Evolutionary conservation across 441 rosid species (phyloP).

Genomic region (Metrosideros polymorpha): DNA sequence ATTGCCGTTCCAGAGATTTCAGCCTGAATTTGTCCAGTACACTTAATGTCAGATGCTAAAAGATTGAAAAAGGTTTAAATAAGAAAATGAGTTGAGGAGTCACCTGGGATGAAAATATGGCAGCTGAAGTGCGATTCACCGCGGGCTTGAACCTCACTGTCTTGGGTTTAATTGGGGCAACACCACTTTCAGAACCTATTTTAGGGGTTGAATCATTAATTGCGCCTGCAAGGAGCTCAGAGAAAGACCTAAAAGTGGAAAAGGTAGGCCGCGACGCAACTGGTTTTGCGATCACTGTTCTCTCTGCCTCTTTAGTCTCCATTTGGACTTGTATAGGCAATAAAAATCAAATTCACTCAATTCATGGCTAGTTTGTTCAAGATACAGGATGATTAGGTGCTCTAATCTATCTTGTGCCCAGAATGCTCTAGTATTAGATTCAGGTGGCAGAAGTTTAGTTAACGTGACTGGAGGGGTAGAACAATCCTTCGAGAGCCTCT

Average conservation of each 20-base stretch:
- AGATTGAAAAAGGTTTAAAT: neutral
- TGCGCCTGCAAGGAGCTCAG: conserved; percentile 65
- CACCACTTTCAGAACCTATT: conserved; percentile 24
- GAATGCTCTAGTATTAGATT: neutral
- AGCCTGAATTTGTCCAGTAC: conserved; percentile 22
- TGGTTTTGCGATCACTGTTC: conserved; percentile 64
- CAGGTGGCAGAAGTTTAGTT: neutral
- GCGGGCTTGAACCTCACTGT: conserved; percentile 52
- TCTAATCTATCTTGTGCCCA: neutral
- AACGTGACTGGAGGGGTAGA: neutral
- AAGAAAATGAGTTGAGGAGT: neutral
- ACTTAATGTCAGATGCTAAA: neutral
- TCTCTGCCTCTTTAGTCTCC: conserved; percentile 68
- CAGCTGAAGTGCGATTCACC: conserved; percentile 17
- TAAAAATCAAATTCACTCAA: neutral
- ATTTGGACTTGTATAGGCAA: conserved; percentile 12
- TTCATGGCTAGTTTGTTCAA: neutral
- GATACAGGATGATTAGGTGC: neutral
- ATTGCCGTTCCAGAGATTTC: conserved; percentile 20
- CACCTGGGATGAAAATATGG: conserved; percentile 36
- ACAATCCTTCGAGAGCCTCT: neutral
- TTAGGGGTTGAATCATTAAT: conserved; percentile 34
- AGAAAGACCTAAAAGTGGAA: conserved; percentile 52
- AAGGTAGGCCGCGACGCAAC: conserved; percentile 77
- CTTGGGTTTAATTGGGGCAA: conserved; percentile 68